Conservation (phyloP, 2,329 filamentous ascomycete species). For the Fusarium buxicola region DNA sequence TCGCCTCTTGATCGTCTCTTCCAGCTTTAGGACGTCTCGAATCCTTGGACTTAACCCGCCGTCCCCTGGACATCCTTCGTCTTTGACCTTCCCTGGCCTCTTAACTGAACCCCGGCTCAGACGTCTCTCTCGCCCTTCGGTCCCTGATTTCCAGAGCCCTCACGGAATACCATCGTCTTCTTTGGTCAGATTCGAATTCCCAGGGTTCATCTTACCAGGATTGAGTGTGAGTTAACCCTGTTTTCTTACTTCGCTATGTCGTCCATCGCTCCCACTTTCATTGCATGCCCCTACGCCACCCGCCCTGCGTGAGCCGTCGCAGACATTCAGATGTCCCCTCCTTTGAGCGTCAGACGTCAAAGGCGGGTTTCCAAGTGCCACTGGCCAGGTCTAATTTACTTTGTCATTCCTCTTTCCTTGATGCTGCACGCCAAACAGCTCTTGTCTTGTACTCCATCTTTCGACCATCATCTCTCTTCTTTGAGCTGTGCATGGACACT, state of each 20-base stretch:
- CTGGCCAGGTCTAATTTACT: not conserved
- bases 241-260: conserved; percentile 18
- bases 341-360: conserved; percentile 1
- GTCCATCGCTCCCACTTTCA: conserved; percentile 5
- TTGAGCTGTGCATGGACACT: conserved; percentile 28
- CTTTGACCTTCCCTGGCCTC: conserved; percentile 5
- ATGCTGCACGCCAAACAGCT: conserved; percentile 5
- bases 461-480: conserved; percentile 13
- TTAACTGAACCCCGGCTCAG: conserved; percentile 13
- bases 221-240: conserved; percentile 34
- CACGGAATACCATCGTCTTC: conserved; percentile 22
- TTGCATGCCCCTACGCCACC: conserved; percentile 9
- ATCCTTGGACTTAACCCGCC: conserved; percentile 7
- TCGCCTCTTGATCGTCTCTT: conserved; percentile 27
- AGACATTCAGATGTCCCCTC: conserved; percentile 3
- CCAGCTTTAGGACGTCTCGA: conserved; percentile 22
- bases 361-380: conserved; percentile 1
- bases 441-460: conserved; percentile 10
- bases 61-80: not conserved
- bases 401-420: not conserved
- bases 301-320: conserved; percentile 3
- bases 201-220: conserved; percentile 26
- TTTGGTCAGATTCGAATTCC: conserved; percentile 29
- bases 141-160: conserved; percentile 22
- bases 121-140: not conserved